Percentiles rank a stretch among this genome's conserved stretches.
These are phyloP conservation scores for Dendrobium officinale DNA, from an alignment of 106 monocot genomes.

Conservation along the genomic window DNA sequence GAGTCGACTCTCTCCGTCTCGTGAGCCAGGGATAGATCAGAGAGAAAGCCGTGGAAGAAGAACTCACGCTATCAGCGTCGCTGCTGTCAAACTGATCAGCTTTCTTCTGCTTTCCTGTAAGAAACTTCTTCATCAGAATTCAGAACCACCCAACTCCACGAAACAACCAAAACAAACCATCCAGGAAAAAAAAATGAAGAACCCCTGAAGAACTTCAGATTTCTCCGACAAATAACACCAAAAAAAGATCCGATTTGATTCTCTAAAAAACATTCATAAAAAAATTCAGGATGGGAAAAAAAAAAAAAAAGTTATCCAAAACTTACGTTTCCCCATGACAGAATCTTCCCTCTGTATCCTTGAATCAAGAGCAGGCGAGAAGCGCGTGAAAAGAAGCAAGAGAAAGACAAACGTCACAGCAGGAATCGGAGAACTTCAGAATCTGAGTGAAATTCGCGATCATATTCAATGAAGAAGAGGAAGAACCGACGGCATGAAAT, in stretches of 20 bases:
- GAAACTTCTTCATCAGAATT: not conserved
- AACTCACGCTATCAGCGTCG: conserved; percentile 68
- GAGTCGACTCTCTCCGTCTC: conserved; percentile 48
- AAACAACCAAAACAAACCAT: not conserved
- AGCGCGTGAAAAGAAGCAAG: not conserved
- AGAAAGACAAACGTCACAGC: not conserved
- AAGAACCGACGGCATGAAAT: not conserved
- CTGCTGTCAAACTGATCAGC: conserved; percentile 51
- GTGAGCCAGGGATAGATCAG: conserved; percentile 38
- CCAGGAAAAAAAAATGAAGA: not conserved
- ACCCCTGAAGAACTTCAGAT: not conserved
- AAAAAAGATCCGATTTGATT: not conserved
- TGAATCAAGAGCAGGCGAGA: not conserved
- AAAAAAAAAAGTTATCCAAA: not conserved
- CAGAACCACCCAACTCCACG: not conserved
- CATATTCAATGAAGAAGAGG: not conserved
- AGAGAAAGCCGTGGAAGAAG: conserved; percentile 65
- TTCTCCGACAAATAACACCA: not conserved
- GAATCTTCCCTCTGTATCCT: not conserved
- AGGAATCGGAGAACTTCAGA: not conserved
- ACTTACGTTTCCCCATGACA: conserved; percentile 3
- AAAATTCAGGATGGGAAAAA: not conserved
- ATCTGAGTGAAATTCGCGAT: not conserved
- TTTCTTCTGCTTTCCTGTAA: conserved; percentile 37
- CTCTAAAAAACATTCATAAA: not conserved